Evolutionary conservation across 306 rosid species (phyloP).

Genomic region (Citrullus amarus): DNA sequence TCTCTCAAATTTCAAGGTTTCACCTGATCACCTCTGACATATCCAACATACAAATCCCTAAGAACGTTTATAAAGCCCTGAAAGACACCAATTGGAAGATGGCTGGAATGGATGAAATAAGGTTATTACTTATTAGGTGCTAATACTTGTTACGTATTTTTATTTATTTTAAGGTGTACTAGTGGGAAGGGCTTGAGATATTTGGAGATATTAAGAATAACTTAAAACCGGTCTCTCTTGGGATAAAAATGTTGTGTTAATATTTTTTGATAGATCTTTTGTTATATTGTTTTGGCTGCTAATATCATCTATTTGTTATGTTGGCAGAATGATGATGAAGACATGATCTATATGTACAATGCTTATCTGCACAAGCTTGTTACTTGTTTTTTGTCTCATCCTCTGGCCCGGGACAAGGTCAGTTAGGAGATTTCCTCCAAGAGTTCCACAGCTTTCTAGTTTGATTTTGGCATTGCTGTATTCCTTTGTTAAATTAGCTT

Average conservation of each 20-base stretch:
- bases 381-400: slow-evolving; percentile 76
- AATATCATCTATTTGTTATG: slow-evolving; percentile 1
- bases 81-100: too few relatives aligned
- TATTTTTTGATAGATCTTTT: not conserved
- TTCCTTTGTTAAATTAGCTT: not conserved
- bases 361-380: slow-evolving; percentile 90
- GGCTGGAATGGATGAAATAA: too few relatives aligned
- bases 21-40: too few relatives aligned
- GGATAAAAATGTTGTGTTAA: not conserved
- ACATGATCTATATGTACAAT: slow-evolving; percentile 85
- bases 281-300: slow-evolving; percentile 10
- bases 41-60: too few relatives aligned
- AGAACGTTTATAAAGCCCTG: too few relatives aligned
- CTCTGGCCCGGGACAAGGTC: slow-evolving; percentile 92
- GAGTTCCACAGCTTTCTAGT: not conserved
- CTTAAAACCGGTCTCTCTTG: too few relatives aligned
- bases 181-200: too few relatives aligned
- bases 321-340: slow-evolving; percentile 89
- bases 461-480: not conserved
- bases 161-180: too few relatives aligned
- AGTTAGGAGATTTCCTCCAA: slow-evolving; percentile 12
- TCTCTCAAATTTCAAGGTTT: too few relatives aligned
- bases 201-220: too few relatives aligned
- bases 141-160: too few relatives aligned
- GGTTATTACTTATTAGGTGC: too few relatives aligned